phyloP scores from a whole-genome alignment of 108 stramenopile species.

The Mediolabrus comicus region DNA sequence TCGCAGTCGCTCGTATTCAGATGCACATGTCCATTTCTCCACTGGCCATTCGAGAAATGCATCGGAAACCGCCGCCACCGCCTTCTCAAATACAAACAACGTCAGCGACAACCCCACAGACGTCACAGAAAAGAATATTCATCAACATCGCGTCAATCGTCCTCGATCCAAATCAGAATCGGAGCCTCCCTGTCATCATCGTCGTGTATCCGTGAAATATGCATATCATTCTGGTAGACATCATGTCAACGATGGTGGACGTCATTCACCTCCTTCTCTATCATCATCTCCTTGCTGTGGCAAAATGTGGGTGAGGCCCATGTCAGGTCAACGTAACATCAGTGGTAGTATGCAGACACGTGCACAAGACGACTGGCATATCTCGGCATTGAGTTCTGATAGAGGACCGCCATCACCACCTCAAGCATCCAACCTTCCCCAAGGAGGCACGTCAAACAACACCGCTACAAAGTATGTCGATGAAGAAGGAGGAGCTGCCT shows the following conservation, averaged over 20 bases:
- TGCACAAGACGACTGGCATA: neutral
- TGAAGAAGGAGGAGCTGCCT: neutral
- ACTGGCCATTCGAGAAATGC: neutral
- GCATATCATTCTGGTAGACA: neutral
- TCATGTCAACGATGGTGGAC: neutral
- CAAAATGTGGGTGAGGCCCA: neutral
- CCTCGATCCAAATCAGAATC: neutral
- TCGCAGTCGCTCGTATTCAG: neutral
- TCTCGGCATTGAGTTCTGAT: neutral
- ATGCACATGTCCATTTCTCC: neutral
- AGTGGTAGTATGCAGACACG: neutral
- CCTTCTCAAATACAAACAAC: neutral
- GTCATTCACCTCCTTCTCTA: neutral
- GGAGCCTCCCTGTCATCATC: neutral
- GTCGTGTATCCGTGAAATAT: neutral
- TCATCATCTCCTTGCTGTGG: neutral
- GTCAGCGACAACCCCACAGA: neutral
- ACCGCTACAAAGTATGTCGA: neutral
- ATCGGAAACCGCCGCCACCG: neutral
- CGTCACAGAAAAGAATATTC: neutral
- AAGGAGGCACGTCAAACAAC: too few species aligned
- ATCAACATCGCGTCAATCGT: neutral
- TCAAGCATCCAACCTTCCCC: too few species aligned
- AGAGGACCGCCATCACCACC: neutral
- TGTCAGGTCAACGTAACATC: neutral